Evolutionary conservation across 2,329 filamentous ascomycete genomes (phyloP), one percentile per base, ranked within the genome.

Genomic region (Claviceps monticola): DNA sequence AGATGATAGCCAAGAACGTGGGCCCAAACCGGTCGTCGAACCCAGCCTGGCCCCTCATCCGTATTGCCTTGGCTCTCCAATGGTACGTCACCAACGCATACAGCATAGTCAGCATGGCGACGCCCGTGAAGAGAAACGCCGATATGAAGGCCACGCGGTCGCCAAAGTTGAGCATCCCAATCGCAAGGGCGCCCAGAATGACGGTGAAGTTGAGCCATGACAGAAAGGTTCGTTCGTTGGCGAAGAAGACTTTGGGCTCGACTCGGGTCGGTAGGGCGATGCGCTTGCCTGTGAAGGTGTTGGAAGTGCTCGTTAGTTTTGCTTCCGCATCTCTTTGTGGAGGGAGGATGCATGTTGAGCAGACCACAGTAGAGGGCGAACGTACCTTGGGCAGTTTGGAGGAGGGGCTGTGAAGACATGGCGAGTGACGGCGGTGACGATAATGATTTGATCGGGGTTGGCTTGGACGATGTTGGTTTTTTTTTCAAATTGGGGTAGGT

Each of bases 161-260:
- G 66, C 93, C 93, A 62, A 98, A 98, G 76, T 98, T 98, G 63
- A 98, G 83, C 66, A 98, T 89, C 60, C 93, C 93, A 61, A 98
- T 88, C 59, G 93, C 91, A 49, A 98, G 83, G 57, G 93, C 93
- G 64, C 93, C 93, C 56, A 98, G 86, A 70, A 98, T 91, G 65
- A 98, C 90, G 68, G 90, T 95, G 77, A 97, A 97, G 79, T 98
- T 98, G 65, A 98, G 87, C 93, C 93, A 98, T 71, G 89, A 95
- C 64, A 98, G 83, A 69, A 98, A 98, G 57, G 93, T 98, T 57
- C 93, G 88, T 74, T 98, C 93, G 77, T 98, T 98, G 72, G 93
- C 93, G 77, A 98, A 98, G 82, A 97, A 98, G 75, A 98, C 93
- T 73, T 98, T 98, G 62, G 93, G 93, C 71, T 98, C 93, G 70